phyloP scores from a whole-genome alignment of 257 asterid species.

The Gardenia jasminoides region DNA sequence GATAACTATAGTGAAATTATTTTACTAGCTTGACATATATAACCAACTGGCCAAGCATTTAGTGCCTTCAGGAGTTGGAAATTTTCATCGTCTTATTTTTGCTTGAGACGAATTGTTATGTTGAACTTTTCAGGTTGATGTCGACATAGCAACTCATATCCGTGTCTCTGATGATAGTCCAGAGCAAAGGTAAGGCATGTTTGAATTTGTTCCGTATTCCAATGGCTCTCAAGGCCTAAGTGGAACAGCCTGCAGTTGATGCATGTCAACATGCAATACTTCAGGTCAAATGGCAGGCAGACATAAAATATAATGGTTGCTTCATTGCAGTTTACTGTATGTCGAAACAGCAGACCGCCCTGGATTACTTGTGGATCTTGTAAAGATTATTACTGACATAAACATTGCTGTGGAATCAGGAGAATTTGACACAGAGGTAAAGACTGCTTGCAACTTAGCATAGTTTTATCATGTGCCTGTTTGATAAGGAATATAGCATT shows the following conservation, averaged over 20 bases:
- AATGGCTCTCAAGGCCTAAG: neutral
- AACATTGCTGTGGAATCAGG: slow-evolving; percentile 81
- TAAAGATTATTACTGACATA: slow-evolving; percentile 76
- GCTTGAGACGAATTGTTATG: neutral
- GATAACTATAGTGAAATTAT: neutral
- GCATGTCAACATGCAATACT: slow-evolving; percentile 6
- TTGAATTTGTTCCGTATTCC: neutral
- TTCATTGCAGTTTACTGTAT: slow-evolving; percentile 65
- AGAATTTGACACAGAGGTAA: slow-evolving; percentile 94
- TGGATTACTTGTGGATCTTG: slow-evolving; percentile 93
- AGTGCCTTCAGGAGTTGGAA: neutral
- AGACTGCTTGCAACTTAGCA: neutral
- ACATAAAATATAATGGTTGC: slow-evolving; percentile 9
- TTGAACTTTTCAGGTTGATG: slow-evolving; percentile 56
- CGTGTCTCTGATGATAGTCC: slow-evolving; percentile 64
- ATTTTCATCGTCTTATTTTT: neutral
- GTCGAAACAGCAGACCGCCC: slow-evolving; percentile 93
- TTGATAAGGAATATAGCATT: neutral
- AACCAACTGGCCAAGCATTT: no score
- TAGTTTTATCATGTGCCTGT: neutral
- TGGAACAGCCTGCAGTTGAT: neutral
- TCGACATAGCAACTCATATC: slow-evolving; percentile 67
- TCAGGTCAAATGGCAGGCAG: neutral
- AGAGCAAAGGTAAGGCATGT: slow-evolving; percentile 33
- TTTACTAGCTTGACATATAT: neutral